Evolutionary conservation across 805 yeast genomes (phyloP).

Genomic region (Monosporozyma servazzii): DNA sequence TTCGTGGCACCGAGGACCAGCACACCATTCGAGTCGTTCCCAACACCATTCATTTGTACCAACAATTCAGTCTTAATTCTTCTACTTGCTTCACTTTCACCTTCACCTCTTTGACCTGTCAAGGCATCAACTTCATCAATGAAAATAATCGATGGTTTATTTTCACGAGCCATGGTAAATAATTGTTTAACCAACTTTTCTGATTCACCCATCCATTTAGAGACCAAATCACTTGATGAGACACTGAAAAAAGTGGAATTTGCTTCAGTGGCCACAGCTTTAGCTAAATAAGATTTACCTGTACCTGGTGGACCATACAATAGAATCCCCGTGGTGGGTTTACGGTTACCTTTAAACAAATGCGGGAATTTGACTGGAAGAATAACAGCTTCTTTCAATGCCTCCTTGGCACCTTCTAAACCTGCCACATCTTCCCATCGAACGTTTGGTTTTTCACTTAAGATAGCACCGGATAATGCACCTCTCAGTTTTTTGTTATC

Average conservation of each 20-base stretch:
- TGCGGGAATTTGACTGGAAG: conserved; percentile 95
- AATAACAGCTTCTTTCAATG: conserved; percentile 93
- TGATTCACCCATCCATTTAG: conserved; percentile 99
- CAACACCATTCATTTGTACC: conserved; percentile 99
- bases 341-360: conserved; percentile 85
- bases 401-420: conserved; percentile 88
- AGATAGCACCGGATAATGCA: conserved; percentile 84
- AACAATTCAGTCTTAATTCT: conserved; percentile 91
- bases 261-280: conserved; percentile 98
- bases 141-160: conserved; percentile 89
- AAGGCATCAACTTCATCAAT: conserved; percentile 97
- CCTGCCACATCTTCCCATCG: conserved; percentile 96
- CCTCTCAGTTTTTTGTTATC: conserved; percentile 85
- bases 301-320: conserved; percentile 95
- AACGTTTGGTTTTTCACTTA: conserved; percentile 86
- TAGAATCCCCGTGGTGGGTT: conserved; percentile 84
- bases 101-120: conserved; percentile 97
- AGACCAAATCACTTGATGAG: conserved; percentile 89
- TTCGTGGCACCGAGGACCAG: conserved; percentile 94
- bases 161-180: conserved; percentile 92
- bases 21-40: conserved; percentile 88
- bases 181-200: conserved; percentile 93
- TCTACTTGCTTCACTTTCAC: conserved; percentile 92
- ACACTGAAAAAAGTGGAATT: conserved; percentile 94
- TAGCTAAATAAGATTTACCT: conserved; percentile 93